These are phyloP conservation scores for Eurotiales sp. DNA, from an alignment of 2,329 filamentous ascomycete species.

Conservation along the genomic window DNA sequence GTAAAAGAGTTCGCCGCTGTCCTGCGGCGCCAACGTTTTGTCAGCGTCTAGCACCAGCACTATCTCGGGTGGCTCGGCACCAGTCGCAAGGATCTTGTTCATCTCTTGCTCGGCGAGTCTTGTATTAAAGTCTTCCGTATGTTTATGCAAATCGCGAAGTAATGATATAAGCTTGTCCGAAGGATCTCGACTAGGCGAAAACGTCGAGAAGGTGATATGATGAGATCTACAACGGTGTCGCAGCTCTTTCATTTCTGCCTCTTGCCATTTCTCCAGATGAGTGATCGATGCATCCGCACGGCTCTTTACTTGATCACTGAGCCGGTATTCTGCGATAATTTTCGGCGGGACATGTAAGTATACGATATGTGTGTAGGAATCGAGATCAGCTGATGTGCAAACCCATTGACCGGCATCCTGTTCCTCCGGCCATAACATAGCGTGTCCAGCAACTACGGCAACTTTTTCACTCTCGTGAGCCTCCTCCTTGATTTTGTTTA, in stretches of 20 bases:
- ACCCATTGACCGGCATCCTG: conserved; percentile 27
- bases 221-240: conserved; percentile 43
- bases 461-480: conserved; percentile 31
- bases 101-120: conserved; percentile 26
- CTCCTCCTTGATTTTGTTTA: conserved; percentile 40
- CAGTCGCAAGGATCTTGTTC: conserved; percentile 28
- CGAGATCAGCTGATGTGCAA: conserved; percentile 45
- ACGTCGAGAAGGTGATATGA: conserved; percentile 46
- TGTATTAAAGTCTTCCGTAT: conserved; percentile 4
- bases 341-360: conserved; percentile 48
- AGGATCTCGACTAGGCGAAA: conserved; percentile 17
- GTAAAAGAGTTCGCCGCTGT: conserved; percentile 18
- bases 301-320: conserved; percentile 33
- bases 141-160: conserved; percentile 5
- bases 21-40: conserved; percentile 48
- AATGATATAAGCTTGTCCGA: conserved; percentile 15
- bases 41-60: conserved; percentile 58
- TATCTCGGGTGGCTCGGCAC: conserved; percentile 41
- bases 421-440: conserved; percentile 50
- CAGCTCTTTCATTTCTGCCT: conserved; percentile 43
- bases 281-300: conserved; percentile 32
- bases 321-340: conserved; percentile 36
- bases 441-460: conserved; percentile 55
- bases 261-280: conserved; percentile 49
- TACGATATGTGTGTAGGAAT: conserved; percentile 55